Percentiles rank a stretch among this genome's conserved stretches.
These are phyloP conservation scores for Eutrema heterophyllum DNA, from an alignment of 345 rosid species.

Conservation along the genomic window DNA sequence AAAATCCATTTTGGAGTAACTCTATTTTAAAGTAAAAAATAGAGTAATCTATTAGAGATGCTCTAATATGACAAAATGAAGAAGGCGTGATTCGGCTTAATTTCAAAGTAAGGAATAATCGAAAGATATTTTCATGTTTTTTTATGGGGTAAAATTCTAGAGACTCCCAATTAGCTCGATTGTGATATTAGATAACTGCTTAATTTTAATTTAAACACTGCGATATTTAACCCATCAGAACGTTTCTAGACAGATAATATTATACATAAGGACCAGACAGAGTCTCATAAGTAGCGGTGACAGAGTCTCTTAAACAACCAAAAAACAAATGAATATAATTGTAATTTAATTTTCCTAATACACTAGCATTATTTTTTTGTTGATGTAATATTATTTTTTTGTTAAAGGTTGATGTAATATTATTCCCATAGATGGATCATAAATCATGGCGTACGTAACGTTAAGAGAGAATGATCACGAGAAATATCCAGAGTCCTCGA, in stretches of 20 bases:
- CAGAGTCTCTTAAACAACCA: constrained; percentile 21
- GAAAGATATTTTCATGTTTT: background rate
- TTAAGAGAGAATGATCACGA: background rate
- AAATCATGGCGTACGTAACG: background rate
- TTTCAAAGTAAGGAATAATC: constrained; percentile 5
- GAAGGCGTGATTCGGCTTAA: constrained; percentile 13
- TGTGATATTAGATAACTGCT: background rate
- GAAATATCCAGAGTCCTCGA: constrained; percentile 15
- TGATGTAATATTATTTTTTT: background rate
- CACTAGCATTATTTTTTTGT: background rate
- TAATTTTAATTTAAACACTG: background rate
- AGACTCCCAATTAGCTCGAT: background rate
- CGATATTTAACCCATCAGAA: background rate
- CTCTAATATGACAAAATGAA: constrained; percentile 12
- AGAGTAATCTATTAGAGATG: too few species aligned
- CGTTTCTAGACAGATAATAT: background rate
- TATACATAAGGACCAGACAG: background rate
- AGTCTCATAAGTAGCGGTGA: constrained; percentile 5
- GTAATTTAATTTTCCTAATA: background rate
- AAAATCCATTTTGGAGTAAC: too few species aligned
- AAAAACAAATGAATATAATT: background rate
- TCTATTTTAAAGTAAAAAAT: too few species aligned
- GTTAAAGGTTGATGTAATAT: background rate
- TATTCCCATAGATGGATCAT: constrained; percentile 13
- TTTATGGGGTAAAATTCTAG: background rate